Evolutionary conservation across 805 yeast species (phyloP), one percentile per base, ranked within the genome.

Genomic region (Yamadazyma ubonensis): DNA sequence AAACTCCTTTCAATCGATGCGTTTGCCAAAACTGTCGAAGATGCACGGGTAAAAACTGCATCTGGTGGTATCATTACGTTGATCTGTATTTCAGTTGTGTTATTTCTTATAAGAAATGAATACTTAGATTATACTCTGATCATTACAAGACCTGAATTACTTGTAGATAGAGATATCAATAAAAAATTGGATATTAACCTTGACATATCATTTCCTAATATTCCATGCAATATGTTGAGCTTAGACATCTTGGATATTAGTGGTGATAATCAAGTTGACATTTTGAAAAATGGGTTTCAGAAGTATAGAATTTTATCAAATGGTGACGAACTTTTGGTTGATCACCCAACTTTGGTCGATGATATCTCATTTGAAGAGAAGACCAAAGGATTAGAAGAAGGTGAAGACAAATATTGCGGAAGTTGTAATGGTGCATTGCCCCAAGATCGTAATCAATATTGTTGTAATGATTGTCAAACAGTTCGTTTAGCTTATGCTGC

Each of bases 21-120:
- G n/a, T 90, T 91, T 58, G 77, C 95, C 20, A 91, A 90, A 63
- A 86, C 97, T 4, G 90, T 87, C 25, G 98, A 91, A 55, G 99
- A 93, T 59, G 95, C 95, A 6, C 76, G 86, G 36, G 78, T 93
- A 45, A 80, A 85, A 46, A 93, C 99, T 3, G 75, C 91, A 4
- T 74, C 91, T 6, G 99, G 99, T 38, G 99, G 96, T 2, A 53
- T 88, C 19, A 86, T 93, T 54, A 88, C 98, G 2, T 53, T 93
- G 29, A 65, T 78, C 2, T 84, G 96, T 54, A 53, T 79, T 2
- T 36, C 79, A 5, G 69, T 85, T 2, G 81, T 87, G 12, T 41
- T 83, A 16, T 50, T 83, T 38, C 70, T 93, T 45, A 65, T 89
- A 36, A 43, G 81, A 21, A 79, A 79, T 49, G 98, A 93, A 61